Conservation (phyloP, 2,329 filamentous ascomycete species). For the Hymenoscyphus infarciens region DNA sequence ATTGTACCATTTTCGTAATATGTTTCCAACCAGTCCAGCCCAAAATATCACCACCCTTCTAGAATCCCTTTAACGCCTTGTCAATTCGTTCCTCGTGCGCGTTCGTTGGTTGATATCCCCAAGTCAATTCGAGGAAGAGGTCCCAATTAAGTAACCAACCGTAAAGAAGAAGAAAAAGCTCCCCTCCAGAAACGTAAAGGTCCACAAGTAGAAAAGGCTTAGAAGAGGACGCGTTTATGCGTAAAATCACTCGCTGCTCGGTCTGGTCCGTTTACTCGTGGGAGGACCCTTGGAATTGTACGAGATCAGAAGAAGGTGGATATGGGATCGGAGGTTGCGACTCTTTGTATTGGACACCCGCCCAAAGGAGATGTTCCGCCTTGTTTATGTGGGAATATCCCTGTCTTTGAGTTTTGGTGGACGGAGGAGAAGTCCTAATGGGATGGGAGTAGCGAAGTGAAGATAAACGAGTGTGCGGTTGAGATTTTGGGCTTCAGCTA, state of each 20-base stretch:
- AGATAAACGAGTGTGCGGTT: constrained; percentile 2
- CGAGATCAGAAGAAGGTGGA: not conserved
- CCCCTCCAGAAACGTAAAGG: not conserved
- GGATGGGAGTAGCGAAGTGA: not conserved
- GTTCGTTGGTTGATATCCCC: not conserved
- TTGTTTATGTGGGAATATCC: constrained; percentile 1
- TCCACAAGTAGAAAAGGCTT: not conserved
- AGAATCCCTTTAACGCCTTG: too few relatives aligned
- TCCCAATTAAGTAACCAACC: not conserved
- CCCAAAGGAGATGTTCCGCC: not conserved
- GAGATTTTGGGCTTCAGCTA: too few relatives aligned
- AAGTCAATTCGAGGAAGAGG: not conserved
- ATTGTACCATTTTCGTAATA: not conserved
- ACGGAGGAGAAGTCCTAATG: not conserved
- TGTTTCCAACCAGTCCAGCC: not conserved
- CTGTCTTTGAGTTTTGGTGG: not conserved
- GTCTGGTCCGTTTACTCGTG: not conserved
- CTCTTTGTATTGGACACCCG: not conserved
- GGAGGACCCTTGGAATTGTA: too few relatives aligned
- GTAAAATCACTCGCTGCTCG: not conserved
- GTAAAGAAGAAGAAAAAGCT: not conserved
- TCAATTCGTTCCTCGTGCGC: too few relatives aligned
- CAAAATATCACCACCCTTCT: too few relatives aligned
- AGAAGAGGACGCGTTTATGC: not conserved
- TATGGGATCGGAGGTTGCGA: not conserved